Conservation (phyloP, 2,329 filamentous ascomycete species). For the Teratosphaeriaceae sp. region DNA sequence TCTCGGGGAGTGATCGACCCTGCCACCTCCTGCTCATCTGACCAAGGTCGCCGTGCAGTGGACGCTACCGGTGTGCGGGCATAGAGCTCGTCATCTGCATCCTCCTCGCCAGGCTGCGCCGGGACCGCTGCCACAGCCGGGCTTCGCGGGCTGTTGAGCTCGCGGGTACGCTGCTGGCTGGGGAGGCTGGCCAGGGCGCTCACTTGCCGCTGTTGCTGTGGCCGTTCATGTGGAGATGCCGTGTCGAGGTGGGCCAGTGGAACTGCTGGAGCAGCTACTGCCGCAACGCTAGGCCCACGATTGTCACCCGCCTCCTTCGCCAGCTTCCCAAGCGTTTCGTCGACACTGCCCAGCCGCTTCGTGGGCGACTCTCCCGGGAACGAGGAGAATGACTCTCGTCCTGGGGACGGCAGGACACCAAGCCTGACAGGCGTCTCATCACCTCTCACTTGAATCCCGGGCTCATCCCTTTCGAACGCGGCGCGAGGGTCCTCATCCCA, state of each 20-base stretch:
- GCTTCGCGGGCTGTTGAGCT: background rate
- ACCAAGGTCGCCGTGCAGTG: background rate
- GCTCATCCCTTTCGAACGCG: no score
- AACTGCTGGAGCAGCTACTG: background rate
- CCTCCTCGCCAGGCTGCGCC: slow-evolving; percentile 3
- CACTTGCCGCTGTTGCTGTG: slow-evolving; percentile 13
- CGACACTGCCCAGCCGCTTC: background rate
- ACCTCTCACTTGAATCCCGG: slow-evolving; percentile 2
- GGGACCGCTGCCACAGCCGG: slow-evolving; percentile 1
- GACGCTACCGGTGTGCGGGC: slow-evolving; percentile 1
- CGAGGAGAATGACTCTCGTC: slow-evolving; percentile 6
- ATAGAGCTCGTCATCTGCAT: slow-evolving; percentile 5
- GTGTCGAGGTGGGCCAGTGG: background rate
- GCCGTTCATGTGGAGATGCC: background rate
- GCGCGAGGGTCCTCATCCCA: no score
- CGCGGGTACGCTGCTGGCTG: slow-evolving; percentile 14
- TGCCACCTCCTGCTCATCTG: background rate
- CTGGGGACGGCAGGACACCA: slow-evolving; percentile 26
- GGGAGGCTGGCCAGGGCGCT: slow-evolving; percentile 21
- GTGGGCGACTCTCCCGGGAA: background rate
- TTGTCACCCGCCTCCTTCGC: background rate
- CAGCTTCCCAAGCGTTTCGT: background rate
- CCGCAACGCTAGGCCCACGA: background rate
- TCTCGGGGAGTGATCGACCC: no score
- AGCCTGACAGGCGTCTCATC: slow-evolving; percentile 13